phyloP scores from a whole-genome alignment of 179 eudicot genomes.

The Vitellaria paradoxa region DNA sequence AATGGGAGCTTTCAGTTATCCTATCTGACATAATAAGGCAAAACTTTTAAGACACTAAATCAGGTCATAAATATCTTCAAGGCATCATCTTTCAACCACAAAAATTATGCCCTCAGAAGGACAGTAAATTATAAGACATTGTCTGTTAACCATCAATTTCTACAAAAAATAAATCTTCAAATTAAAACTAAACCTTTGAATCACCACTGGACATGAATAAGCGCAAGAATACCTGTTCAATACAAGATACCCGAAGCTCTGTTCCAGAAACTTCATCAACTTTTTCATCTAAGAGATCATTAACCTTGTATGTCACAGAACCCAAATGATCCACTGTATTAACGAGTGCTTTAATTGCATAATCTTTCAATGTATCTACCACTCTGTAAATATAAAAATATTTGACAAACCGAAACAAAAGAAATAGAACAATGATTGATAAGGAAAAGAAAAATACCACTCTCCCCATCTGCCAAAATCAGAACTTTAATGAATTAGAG shows the following conservation, averaged over 20 bases:
- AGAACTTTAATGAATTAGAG: slow-evolving; percentile 1
- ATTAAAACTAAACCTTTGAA: background rate
- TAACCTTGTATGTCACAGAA: slow-evolving; percentile 76
- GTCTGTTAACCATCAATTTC: background rate
- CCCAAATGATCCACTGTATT: slow-evolving; percentile 96
- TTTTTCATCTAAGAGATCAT: slow-evolving; percentile 74
- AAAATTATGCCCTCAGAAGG: too few species aligned
- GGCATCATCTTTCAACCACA: background rate
- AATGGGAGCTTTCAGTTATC: background rate
- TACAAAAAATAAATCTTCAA: background rate
- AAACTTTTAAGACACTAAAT: background rate
- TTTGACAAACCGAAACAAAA: slow-evolving; percentile 7
- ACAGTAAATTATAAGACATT: too few species aligned
- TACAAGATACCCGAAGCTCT: slow-evolving; percentile 69
- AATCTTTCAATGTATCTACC: slow-evolving; percentile 79
- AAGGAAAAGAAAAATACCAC: background rate
- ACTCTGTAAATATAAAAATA: slow-evolving; percentile 48
- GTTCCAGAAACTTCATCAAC: slow-evolving; percentile 74
- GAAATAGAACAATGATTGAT: background rate
- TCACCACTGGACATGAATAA: background rate
- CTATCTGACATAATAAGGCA: background rate
- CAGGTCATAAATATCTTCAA: too few species aligned
- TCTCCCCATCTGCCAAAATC: background rate
- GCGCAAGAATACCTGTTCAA: slow-evolving; percentile 60
- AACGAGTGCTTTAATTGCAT: slow-evolving; percentile 81